Base-by-base conservation (phyloP, 2,329 filamentous ascomycete species). In the Juglanconis oblonga region DNA sequence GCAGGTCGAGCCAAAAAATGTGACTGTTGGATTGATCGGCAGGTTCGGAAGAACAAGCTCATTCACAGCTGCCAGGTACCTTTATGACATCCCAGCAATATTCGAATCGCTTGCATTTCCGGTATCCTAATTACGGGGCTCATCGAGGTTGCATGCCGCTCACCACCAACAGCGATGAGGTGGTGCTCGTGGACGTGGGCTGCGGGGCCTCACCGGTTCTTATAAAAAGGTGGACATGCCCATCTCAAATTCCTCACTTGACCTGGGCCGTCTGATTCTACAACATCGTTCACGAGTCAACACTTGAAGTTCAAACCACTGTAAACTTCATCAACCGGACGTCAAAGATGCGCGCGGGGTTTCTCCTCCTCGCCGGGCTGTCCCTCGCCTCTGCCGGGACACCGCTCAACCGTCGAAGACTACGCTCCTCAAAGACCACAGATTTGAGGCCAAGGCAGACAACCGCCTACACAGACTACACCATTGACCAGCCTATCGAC, bases 401-500 rank as follows among this genome's bases (percentile, higher is more conserved):
- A 45, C 45, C 36, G 14, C 29, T 55, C 14, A 48, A 31, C 29
- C 38, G 53, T 17, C 42, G 35, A 14, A 49, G 29, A 13, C 45
- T 45, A 9, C 54, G 40, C 14, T 38, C 53, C 24, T 51, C 31
- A 33, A 8, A 52, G 29, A 11, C 42, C 31, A 10, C 13, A 35
- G 11, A 8, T 5, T 6, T 55, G 47, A 32, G 50, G 38, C 5
- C 42, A 13, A 52, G 55, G 14, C 53, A 58, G 58, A 24, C 58
- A 11, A 31, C 51, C 10, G 17, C 42, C 47, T 73, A 73, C 54
- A 58, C 63, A 11, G 61, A 64, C 11, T 58, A 72, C 52, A 71
- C 70, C 55, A 71, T 73, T 45, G 62, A 69, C 40, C 67, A 71
- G 63, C 68, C 76, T 68, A 78, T 80, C 63, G 78, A 80, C 63